Conservation (phyloP, 179 eudicot genomes). For the Heliamphora ciliata region DNA sequence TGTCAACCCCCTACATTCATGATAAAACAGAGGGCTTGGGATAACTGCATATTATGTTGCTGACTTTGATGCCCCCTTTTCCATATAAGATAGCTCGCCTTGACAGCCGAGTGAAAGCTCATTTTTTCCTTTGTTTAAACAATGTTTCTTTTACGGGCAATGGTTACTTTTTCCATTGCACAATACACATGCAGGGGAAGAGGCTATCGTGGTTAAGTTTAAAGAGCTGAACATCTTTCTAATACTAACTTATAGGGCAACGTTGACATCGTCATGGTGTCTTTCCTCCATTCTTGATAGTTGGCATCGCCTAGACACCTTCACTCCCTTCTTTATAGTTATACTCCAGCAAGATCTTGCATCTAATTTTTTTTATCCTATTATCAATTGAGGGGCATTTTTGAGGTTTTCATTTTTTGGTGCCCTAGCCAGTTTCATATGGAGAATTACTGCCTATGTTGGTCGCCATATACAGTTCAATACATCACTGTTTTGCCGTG, state of each 20-base stretch:
- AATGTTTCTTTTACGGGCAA: too few relatives aligned
- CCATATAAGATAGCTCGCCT: neutral
- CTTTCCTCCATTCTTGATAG: neutral
- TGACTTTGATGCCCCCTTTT: neutral
- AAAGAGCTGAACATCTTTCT: neutral
- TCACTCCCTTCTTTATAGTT: neutral
- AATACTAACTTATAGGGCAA: neutral
- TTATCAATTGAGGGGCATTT: neutral
- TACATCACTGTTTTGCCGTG: neutral
- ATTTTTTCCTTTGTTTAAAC: too few relatives aligned
- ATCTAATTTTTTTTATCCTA: neutral
- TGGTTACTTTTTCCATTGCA: neutral
- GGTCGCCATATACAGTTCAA: too few relatives aligned
- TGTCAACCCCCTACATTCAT: neutral
- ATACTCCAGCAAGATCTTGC: neutral
- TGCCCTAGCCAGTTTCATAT: neutral
- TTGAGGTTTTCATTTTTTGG: neutral
- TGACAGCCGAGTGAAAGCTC: neutral
- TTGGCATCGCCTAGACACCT: neutral
- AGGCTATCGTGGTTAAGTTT: neutral
- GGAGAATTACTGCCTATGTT: too few relatives aligned
- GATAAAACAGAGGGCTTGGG: neutral
- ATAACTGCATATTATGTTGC: neutral
- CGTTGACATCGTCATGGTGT: neutral
- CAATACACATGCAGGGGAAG: neutral